These are phyloP conservation scores for Termitomyces sp. DNA, from an alignment of 1,284 basidiomycete species.

Conservation along the genomic window DNA sequence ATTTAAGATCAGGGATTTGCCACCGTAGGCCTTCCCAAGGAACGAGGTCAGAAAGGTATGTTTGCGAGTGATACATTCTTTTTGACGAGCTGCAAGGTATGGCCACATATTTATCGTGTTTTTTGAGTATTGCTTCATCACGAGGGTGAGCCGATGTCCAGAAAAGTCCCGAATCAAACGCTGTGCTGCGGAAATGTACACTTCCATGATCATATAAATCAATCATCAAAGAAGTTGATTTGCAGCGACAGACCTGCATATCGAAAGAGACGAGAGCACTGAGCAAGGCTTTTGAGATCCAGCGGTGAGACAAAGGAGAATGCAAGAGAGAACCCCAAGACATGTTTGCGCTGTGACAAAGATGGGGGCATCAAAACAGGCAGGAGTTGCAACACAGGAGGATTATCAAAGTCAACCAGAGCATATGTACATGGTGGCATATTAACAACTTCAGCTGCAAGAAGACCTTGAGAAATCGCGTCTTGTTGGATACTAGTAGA, in stretches of 20 bases:
- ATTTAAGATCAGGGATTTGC: conserved; percentile 32
- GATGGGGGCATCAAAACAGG: conserved; percentile 51
- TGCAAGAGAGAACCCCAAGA: conserved; percentile 49
- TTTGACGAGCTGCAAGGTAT: conserved; percentile 48
- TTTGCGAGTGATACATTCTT: conserved; percentile 35
- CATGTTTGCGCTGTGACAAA: conserved; percentile 48
- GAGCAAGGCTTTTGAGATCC: conserved; percentile 38
- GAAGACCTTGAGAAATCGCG: neutral
- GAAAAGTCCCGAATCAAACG: conserved; percentile 40
- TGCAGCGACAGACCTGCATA: conserved; percentile 48
- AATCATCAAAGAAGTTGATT: neutral
- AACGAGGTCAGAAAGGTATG: conserved; percentile 43
- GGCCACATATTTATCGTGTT: conserved; percentile 65
- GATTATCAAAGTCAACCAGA: conserved; percentile 31
- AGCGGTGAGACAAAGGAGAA: conserved; percentile 40
- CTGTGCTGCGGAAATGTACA: conserved; percentile 53
- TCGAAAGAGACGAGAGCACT: conserved; percentile 56
- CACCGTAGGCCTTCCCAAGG: conserved; percentile 33
- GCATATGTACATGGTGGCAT: conserved; percentile 6
- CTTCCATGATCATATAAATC: conserved; percentile 27
- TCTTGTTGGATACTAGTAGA: neutral
- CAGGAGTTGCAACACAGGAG: conserved; percentile 24
- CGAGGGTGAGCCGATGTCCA: conserved; percentile 40
- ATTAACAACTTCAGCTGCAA: neutral
- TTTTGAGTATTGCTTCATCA: conserved; percentile 34